phyloP scores from a whole-genome alignment of 352 stramenopile genomes.

The Saprolegnia parasitica region DNA sequence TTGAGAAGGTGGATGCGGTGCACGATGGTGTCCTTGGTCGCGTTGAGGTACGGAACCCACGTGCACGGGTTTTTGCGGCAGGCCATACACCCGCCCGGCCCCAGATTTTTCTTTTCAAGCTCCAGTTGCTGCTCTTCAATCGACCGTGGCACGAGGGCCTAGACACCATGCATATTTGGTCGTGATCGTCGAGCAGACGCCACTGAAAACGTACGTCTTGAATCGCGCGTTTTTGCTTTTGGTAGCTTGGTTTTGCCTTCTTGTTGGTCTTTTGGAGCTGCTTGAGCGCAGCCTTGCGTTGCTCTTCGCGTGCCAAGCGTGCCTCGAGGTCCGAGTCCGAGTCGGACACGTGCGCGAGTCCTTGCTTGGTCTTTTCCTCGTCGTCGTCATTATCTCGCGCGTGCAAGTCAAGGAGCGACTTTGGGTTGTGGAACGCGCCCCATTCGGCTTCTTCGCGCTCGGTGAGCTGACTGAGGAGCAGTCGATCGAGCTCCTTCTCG shows the following conservation, averaged over 20 bases:
- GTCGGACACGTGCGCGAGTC: slow-evolving; percentile 17
- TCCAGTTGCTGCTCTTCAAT: slow-evolving; percentile 60
- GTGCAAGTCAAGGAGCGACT: slow-evolving; percentile 5
- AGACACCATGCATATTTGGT: slow-evolving; percentile 2
- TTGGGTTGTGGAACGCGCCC: slow-evolving; percentile 28
- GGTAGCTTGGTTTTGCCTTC: slow-evolving; percentile 43
- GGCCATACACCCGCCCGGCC: slow-evolving; percentile 70
- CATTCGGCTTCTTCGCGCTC: slow-evolving; percentile 60
- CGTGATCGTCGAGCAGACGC: background rate
- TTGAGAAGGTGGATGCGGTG: slow-evolving; percentile 54
- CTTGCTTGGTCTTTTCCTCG: background rate
- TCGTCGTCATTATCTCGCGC: background rate
- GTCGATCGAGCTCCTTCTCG: slow-evolving; percentile 86
- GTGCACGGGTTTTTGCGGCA: slow-evolving; percentile 65
- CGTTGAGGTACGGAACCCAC: slow-evolving; percentile 59
- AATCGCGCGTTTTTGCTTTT: slow-evolving; percentile 71
- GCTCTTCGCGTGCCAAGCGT: slow-evolving; percentile 47
- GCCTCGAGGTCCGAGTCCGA: slow-evolving; percentile 76
- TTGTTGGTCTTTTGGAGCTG: slow-evolving; percentile 40
- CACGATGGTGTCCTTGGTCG: slow-evolving; percentile 48
- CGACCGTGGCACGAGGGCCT: slow-evolving; percentile 45
- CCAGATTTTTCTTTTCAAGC: slow-evolving; percentile 64
- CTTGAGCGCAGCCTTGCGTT: slow-evolving; percentile 35
- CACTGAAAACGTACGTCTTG: slow-evolving; percentile 50
- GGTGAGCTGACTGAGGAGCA: slow-evolving; percentile 82